Evolutionary conservation across 805 yeast species (phyloP).

Genomic region (Teunomyces funiuensis): DNA sequence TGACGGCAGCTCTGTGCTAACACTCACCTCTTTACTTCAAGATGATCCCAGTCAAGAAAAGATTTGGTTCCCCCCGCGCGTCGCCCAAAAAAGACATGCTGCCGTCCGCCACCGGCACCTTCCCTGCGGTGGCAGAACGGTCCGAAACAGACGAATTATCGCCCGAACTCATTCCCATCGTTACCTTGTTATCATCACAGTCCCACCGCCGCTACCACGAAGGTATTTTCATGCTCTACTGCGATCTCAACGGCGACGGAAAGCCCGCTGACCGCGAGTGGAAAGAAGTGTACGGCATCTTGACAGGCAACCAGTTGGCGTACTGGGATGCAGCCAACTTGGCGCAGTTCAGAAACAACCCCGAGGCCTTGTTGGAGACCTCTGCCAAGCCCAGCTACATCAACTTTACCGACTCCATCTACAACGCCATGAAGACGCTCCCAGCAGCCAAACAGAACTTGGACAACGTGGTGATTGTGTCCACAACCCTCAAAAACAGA

Average conservation of each 20-base stretch:
- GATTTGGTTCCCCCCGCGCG: constrained; percentile 21
- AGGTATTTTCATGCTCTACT: constrained; percentile 71
- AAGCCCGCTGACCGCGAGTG: constrained; percentile 80
- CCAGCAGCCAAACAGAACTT: constrained; percentile 66
- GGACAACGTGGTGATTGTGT: constrained; percentile 78
- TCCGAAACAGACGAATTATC: constrained; percentile 29
- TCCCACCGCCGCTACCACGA: constrained; percentile 72
- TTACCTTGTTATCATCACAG: constrained; percentile 72
- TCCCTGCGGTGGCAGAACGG: constrained; percentile 9
- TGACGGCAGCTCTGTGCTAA: no score
- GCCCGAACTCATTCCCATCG: constrained; percentile 65
- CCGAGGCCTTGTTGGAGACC: constrained; percentile 54
- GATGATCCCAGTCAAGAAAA: constrained; percentile 23
- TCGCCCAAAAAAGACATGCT: constrained; percentile 16
- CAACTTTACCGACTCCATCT: constrained; percentile 86
- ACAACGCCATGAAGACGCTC: constrained; percentile 66
- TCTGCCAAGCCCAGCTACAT: constrained; percentile 79
- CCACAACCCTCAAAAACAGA: constrained; percentile 90
- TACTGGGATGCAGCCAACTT: constrained; percentile 82
- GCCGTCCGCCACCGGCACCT: constrained; percentile 9
- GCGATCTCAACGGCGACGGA: constrained; percentile 81
- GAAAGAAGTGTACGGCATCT: constrained; percentile 90
- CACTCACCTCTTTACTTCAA: neutral
- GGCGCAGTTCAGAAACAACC: constrained; percentile 52
- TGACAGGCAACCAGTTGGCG: constrained; percentile 88